Conservation (phyloP, 768 basidiomycete species). For the Obba rivulosa region DNA sequence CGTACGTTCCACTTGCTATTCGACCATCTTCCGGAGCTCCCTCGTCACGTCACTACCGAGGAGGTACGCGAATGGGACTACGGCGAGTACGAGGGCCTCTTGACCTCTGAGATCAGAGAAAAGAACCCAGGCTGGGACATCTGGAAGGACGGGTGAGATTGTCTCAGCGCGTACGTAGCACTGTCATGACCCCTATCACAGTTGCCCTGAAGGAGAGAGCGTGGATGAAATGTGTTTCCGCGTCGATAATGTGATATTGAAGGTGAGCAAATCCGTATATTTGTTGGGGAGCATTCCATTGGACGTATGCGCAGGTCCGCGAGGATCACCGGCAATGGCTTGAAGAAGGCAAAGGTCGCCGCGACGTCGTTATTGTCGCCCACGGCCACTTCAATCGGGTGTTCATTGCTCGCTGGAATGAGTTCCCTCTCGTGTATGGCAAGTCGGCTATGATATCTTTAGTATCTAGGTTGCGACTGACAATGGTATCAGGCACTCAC, state of each 20-base stretch:
- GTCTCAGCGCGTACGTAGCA: conserved; percentile 2
- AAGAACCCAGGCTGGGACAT: conserved; percentile 66
- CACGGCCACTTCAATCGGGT: conserved; percentile 82
- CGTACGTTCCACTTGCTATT: conserved; percentile 84
- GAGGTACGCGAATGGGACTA: conserved; percentile 86
- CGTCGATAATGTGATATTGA: conserved; percentile 70
- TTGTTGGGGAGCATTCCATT: not conserved
- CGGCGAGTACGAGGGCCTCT: conserved; percentile 82
- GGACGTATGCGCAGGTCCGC: conserved; percentile 53
- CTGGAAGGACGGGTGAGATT: conserved; percentile 73
- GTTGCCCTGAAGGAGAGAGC: conserved; percentile 87
- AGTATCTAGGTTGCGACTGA: conserved; percentile 6
- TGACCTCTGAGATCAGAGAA: conserved; percentile 70
- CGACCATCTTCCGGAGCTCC: conserved; percentile 37
- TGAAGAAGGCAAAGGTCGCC: conserved; percentile 58
- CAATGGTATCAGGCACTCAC: conserved; percentile 47
- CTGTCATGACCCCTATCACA: conserved; percentile 23
- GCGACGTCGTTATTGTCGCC: conserved; percentile 85
- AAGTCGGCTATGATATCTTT: conserved; percentile 13
- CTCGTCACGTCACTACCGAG: conserved; percentile 57
- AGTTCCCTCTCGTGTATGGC: conserved; percentile 58
- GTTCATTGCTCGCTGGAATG: conserved; percentile 79
- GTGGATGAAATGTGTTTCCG: conserved; percentile 72
- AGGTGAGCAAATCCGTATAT: conserved; percentile 36
- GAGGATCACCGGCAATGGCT: conserved; percentile 67